These are phyloP conservation scores for Staphylotrichum tortipilum DNA, from an alignment of 495 filamentous ascomycete genomes.

Conservation along the genomic window DNA sequence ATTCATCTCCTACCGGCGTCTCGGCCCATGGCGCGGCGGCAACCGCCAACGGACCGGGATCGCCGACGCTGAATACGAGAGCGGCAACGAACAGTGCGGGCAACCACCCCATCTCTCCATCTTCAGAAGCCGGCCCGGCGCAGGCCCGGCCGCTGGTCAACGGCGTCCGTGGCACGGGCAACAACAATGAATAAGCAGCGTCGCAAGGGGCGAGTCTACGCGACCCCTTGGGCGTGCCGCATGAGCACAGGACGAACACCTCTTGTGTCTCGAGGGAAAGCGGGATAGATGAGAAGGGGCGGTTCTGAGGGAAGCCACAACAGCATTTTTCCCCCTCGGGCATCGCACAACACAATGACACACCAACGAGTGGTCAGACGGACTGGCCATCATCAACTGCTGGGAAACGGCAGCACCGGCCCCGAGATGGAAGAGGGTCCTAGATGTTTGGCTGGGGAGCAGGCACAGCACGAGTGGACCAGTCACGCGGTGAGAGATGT, in stretches of 20 bases:
- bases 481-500: background rate
- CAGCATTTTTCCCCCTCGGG: too few relatives aligned
- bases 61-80: constrained; percentile 9
- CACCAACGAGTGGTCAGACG: too few relatives aligned
- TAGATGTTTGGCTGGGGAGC: too few relatives aligned
- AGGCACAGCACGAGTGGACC: too few relatives aligned
- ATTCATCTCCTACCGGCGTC: constrained; percentile 20
- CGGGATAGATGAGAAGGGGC: too few relatives aligned
- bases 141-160: constrained; percentile 24
- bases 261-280: too few relatives aligned
- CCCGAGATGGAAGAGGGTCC: too few relatives aligned
- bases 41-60: constrained; percentile 16
- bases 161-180: constrained; percentile 18
- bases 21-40: constrained; percentile 5
- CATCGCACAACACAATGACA: too few relatives aligned
- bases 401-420: too few relatives aligned
- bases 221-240: background rate
- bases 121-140: constrained; percentile 22
- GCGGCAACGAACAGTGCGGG: constrained; percentile 10
- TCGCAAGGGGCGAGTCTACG: background rate
- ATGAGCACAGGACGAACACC: background rate
- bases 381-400: too few relatives aligned
- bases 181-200: constrained; percentile 7
- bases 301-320: too few relatives aligned
- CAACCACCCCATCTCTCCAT: constrained; percentile 24